Evolutionary conservation across 306 rosid genomes (phyloP), one percentile per base, ranked within the genome.

Genomic region (Prunus davidiana): DNA sequence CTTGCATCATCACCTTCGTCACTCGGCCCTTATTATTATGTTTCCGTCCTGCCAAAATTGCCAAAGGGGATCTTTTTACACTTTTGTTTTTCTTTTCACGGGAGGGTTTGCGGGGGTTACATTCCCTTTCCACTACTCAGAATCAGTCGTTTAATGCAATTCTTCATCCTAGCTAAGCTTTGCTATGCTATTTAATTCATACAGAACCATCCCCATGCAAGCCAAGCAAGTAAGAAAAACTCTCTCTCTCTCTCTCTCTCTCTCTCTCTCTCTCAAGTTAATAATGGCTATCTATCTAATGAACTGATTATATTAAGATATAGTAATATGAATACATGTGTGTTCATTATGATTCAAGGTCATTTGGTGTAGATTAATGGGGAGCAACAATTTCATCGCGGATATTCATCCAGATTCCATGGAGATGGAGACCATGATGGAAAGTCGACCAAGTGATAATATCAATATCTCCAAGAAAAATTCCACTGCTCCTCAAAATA

Each of bases 401-500:
- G 67, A 62, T 28, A 28, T 62, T 22, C 24, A 60, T 28, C 45
- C 22, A 64, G 69, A 64, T 19, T 64, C 16, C 14, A 64, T 34
- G 49, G 69, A 18, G 49, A 64, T 34, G 24, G 24, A 64, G 69
- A 34, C 69, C 22, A 62, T 52, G 0, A 62, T 7, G 8, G 20
- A 62, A 13, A 62, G 12, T 15, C 67, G 30, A 28, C 10, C 13
- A 3, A 64, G 13, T 34, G n/a, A 62, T n/a, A 34, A 8, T 62
- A 15, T 62, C 67, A 24, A 28, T 12, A 28, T 12, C 45, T 62
- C 67, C 67, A 64, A 64, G 24, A 18, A 34, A 34, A 64, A 14
- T 18, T 64, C 69, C 47, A 64, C 69, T 19, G 69, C 69, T 64
- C 49, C 69, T 34, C 49, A 19, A 64, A 64, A 19, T 64, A 32